Conservation (phyloP, 2,329 filamentous ascomycete species). For the Pyrenophora graminea region DNA sequence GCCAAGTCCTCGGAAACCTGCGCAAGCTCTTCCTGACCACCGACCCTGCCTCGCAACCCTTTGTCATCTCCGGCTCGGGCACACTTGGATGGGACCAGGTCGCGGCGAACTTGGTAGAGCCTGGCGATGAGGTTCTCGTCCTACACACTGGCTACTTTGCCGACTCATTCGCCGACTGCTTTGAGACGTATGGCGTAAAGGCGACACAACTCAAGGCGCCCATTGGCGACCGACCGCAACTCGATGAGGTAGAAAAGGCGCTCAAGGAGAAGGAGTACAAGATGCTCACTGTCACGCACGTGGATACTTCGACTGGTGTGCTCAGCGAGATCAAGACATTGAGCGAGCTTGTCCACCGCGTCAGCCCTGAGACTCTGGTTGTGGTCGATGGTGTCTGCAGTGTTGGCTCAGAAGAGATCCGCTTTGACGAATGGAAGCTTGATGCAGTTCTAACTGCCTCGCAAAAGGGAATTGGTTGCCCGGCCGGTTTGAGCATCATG, state of each 20-base stretch:
- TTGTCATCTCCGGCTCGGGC: slow-evolving; percentile 90
- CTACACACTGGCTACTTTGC: slow-evolving; percentile 97
- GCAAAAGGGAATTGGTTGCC: slow-evolving; percentile 96
- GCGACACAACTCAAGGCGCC: slow-evolving; percentile 88
- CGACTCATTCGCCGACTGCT: slow-evolving; percentile 90
- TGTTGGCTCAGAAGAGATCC: slow-evolving; percentile 93
- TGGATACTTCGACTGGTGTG: slow-evolving; percentile 96
- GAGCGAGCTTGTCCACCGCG: slow-evolving; percentile 78
- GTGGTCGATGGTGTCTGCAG: slow-evolving; percentile 97
- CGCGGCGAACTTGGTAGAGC: slow-evolving; percentile 88
- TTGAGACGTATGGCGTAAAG: slow-evolving; percentile 87
- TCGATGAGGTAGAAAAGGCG: slow-evolving; percentile 85
- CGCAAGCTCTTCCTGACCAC: slow-evolving; percentile 94
- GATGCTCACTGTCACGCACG: slow-evolving; percentile 90
- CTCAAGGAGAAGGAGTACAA: slow-evolving; percentile 92
- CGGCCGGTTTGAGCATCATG: slow-evolving; percentile 89
- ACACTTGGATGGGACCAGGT: slow-evolving; percentile 97
- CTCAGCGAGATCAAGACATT: slow-evolving; percentile 86
- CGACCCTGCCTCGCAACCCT: slow-evolving; percentile 80
- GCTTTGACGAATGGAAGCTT: slow-evolving; percentile 91
- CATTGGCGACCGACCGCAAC: slow-evolving; percentile 84
- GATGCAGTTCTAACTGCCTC: slow-evolving; percentile 93
- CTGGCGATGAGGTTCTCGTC: slow-evolving; percentile 87
- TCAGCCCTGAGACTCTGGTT: slow-evolving; percentile 88
- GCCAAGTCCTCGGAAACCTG: slow-evolving; percentile 84